Evolutionary conservation across 257 asterid genomes (phyloP).

Genomic region (Solanum habrochaites): DNA sequence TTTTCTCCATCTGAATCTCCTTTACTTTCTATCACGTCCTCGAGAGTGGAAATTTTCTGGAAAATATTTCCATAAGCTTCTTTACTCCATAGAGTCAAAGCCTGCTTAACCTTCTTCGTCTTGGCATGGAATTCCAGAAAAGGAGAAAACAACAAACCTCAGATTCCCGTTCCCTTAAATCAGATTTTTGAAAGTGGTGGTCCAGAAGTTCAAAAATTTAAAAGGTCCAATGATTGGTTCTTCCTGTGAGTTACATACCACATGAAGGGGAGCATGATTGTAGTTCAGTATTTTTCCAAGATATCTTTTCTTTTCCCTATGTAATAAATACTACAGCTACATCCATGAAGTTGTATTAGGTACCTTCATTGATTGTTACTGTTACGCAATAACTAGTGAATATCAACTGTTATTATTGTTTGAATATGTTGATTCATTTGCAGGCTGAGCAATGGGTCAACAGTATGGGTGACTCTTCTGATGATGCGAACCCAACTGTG

Average conservation of each 20-base stretch:
- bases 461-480: slow-evolving; percentile 40
- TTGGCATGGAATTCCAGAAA: neutral
- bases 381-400: neutral
- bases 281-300: neutral
- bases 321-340: neutral
- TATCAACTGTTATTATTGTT: neutral
- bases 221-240: neutral
- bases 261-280: neutral
- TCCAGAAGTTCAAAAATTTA: neutral
- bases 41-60: neutral
- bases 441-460: slow-evolving; percentile 87
- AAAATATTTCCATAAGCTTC: neutral
- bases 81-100: neutral
- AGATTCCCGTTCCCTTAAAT: neutral
- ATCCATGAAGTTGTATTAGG: neutral
- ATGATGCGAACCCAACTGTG: slow-evolving; percentile 16
- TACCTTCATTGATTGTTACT: neutral
- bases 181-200: neutral
- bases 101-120: neutral
- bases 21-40: neutral
- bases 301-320: neutral
- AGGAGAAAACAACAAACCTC: neutral
- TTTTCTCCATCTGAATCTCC: neutral
- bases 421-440: neutral
- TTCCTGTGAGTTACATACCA: neutral